phyloP scores from a whole-genome alignment of 2,329 filamentous ascomycete species.

The Ophiostoma populinum region DNA sequence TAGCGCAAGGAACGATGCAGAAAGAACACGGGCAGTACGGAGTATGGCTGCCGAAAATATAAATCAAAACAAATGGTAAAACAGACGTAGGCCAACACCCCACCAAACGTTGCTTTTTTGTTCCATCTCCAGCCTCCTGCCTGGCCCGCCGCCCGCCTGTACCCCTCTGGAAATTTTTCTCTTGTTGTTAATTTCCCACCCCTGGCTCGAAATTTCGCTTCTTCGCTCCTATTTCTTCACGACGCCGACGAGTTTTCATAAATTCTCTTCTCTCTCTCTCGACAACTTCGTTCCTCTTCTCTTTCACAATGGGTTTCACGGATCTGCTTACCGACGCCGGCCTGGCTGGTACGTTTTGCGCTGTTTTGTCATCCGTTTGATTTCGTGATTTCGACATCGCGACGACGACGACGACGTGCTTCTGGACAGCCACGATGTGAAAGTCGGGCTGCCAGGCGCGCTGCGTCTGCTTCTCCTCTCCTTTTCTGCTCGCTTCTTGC shows the following conservation, averaged over 20 bases:
- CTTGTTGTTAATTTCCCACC: constrained; percentile 2
- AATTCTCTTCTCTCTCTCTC: constrained; percentile 3
- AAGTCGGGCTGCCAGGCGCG: not conserved
- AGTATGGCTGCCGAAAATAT: not conserved
- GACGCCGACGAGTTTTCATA: not conserved
- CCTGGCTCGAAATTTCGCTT: constrained; percentile 1
- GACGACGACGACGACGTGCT: not conserved
- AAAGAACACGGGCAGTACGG: not conserved
- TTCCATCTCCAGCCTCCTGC: constrained; percentile 7
- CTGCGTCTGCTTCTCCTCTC: not conserved
- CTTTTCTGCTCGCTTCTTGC: constrained; percentile 1
- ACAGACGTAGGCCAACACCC: not conserved
- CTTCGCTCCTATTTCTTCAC: constrained; percentile 2
- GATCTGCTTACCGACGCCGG: constrained; percentile 16
- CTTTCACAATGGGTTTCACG: constrained; percentile 15
- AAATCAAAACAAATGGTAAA: not conserved
- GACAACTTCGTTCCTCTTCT: not conserved
- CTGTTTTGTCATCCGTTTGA: constrained; percentile 4
- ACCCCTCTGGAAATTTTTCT: constrained; percentile 3
- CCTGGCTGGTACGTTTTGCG: constrained; percentile 13
- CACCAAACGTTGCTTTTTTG: constrained; percentile 1
- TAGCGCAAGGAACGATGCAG: too few species aligned
- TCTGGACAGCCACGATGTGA: not conserved
- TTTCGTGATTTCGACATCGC: constrained; percentile 4
- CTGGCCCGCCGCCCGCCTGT: not conserved